These are phyloP conservation scores for Beauveria caledonica DNA, from an alignment of 2,329 filamentous ascomycete genomes.

Conservation along the genomic window DNA sequence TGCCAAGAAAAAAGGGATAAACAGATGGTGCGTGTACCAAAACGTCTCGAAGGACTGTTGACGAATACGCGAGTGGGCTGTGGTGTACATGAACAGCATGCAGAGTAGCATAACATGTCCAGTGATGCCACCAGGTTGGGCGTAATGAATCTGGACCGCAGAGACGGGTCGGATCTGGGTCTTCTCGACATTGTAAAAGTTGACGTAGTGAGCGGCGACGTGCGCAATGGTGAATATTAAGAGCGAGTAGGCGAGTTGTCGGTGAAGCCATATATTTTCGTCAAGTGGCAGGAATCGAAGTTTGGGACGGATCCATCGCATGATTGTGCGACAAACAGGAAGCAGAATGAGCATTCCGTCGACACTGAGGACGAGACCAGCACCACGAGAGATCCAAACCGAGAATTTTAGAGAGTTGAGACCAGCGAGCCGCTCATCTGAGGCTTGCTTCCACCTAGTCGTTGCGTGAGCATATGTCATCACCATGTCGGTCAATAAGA, in stretches of 20 bases:
- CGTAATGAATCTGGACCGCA: slow-evolving; percentile 87
- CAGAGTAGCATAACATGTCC: slow-evolving; percentile 98
- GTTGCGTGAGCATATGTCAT: slow-evolving; percentile 13
- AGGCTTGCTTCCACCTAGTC: slow-evolving; percentile 67
- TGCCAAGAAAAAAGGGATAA: slow-evolving; percentile 86
- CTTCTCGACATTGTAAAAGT: slow-evolving; percentile 94
- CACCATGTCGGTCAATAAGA: neutral
- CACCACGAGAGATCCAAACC: slow-evolving; percentile 93
- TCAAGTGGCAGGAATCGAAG: slow-evolving; percentile 85
- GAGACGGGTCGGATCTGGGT: slow-evolving; percentile 71
- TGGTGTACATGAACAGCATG: slow-evolving; percentile 98
- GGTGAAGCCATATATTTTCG: slow-evolving; percentile 94
- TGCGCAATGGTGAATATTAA: slow-evolving; percentile 76
- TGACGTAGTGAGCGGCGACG: slow-evolving; percentile 80
- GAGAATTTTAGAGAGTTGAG: slow-evolving; percentile 80
- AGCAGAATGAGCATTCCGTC: slow-evolving; percentile 84
- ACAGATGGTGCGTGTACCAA: slow-evolving; percentile 99
- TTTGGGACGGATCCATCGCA: slow-evolving; percentile 80
- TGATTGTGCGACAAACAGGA: slow-evolving; percentile 87
- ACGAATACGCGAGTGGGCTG: slow-evolving; percentile 83
- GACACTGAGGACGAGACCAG: slow-evolving; percentile 74
- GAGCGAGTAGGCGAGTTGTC: slow-evolving; percentile 85
- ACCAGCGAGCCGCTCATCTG: slow-evolving; percentile 58
- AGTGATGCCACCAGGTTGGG: slow-evolving; percentile 81
- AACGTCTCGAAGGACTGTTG: slow-evolving; percentile 98